Evolutionary conservation across 257 asterid species (phyloP), one percentile per base, ranked within the genome.

Genomic region (Penstemon newberryi): DNA sequence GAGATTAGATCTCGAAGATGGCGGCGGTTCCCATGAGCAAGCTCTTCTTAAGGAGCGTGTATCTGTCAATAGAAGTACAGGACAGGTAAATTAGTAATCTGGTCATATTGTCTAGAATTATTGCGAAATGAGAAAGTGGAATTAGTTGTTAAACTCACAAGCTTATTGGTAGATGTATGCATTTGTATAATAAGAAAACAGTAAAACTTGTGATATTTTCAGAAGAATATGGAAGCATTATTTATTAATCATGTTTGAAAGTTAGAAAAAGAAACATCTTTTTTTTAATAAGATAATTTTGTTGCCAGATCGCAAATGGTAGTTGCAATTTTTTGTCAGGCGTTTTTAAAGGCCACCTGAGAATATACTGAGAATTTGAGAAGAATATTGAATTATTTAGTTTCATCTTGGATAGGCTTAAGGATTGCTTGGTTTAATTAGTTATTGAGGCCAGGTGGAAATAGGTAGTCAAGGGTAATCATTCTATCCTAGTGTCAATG

Each of bases 1-100:
- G 70, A 84, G 96, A 80, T 84, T 93, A 79, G 97, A 93, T 85
- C 80, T 90, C 70, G 98, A 93, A 88, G 98, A 93, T 52, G 94
- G 91, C 67, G 85, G 85, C 69, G 89, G 94, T 80, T 90, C 95
- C 70, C 67, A 93, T 69, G 97, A 93, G 7, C 95, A 88, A 75
- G 83, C 94, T 46, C 86, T 90, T 58, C 85, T 93, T 61, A 88
- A 85, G 74, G 98, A 93, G 80, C 97, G 92, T 72, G 96, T 89
- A 67, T 57, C 97, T 36, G 78, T 93, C 73, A 85, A 79, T 73
- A 75, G 96, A 83, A 86, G 76, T 72, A 60, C 98, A 10, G 90
- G 92, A 51, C 98, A 92, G 98, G 98, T 92, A 82, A 71, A 53
- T 25, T 33, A 53, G 44, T 45, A 19, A 56, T 67, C 51, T 43